Conservation (phyloP, 2,329 filamentous ascomycete species). For the Neoascochyta sp. region DNA sequence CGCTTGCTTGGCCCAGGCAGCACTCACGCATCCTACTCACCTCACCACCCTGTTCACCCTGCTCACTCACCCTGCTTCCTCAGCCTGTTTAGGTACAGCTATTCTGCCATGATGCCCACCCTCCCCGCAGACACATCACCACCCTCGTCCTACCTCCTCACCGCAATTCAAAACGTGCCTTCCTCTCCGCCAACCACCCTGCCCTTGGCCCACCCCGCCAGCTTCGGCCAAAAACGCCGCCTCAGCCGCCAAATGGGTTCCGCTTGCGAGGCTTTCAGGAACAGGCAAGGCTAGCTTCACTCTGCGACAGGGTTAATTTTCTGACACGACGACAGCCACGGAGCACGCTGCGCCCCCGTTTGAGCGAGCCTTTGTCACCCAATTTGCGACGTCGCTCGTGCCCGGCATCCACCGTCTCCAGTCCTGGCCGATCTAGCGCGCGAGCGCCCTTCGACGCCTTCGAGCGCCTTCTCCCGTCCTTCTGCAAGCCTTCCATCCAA, state of each 20-base stretch:
- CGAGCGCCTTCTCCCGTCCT: constrained; percentile 42
- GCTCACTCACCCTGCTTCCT: too few species aligned
- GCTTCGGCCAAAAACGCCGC: too few species aligned
- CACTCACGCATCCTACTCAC: too few species aligned
- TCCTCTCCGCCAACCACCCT: constrained; percentile 25
- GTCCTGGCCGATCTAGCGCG: constrained; percentile 25
- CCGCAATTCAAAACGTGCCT: constrained; percentile 30
- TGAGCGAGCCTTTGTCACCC: constrained; percentile 21
- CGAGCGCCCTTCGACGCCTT: too few species aligned
- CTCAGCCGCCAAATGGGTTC: constrained; percentile 15
- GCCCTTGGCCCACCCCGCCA: too few species aligned
- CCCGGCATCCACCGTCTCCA: constrained; percentile 14
- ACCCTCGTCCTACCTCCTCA: too few species aligned
- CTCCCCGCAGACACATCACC: too few species aligned
- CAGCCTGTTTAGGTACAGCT: too few species aligned
- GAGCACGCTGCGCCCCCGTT: too few species aligned
- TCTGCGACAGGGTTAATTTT: constrained; percentile 23
- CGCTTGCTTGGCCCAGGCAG: too few species aligned
- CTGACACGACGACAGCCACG: constrained; percentile 28
- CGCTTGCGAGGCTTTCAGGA: constrained; percentile 31
- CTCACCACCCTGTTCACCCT: too few species aligned
- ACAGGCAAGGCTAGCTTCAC: constrained; percentile 24
- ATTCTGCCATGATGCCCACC: too few species aligned
- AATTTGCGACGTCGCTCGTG: constrained; percentile 28
- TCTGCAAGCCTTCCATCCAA: constrained; percentile 38